Percentiles rank a stretch among this genome's conserved stretches.
Evolutionary conservation across 192 early-diverging fungal genomes (phyloP).

Genomic region (Dissophora globulifera): DNA sequence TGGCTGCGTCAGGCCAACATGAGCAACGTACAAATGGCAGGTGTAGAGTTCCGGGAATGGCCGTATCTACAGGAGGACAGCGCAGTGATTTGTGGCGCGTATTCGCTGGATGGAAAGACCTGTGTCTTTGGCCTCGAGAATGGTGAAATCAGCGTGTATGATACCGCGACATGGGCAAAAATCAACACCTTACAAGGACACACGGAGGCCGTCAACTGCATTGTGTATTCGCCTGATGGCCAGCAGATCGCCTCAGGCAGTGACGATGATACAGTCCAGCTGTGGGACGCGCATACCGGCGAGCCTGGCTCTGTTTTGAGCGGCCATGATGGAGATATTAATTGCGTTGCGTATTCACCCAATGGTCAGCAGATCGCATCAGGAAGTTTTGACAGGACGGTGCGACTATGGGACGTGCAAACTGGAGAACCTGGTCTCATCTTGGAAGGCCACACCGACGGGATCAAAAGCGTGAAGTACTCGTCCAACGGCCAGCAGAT

Average conservation of each 20-base stretch:
- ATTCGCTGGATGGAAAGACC: slow-evolving; percentile 7
- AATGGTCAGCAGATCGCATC: background rate
- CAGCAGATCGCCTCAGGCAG: background rate
- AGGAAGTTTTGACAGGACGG: background rate
- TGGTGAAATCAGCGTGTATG: background rate
- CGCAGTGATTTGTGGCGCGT: background rate
- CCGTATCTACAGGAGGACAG: background rate
- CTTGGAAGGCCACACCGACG: background rate
- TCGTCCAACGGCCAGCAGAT: too few species aligned
- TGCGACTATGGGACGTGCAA: slow-evolving; percentile 1
- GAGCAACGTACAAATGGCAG: slow-evolving; percentile 4
- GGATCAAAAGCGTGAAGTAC: too few species aligned
- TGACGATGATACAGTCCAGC: too few species aligned
- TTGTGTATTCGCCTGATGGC: background rate
- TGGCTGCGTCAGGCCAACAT: background rate
- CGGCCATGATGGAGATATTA: too few species aligned
- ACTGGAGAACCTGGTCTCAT: background rate
- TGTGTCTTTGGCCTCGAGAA: background rate
- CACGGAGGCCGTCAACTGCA: background rate
- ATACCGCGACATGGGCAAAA: background rate
- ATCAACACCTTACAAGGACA: background rate
- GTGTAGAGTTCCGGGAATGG: slow-evolving; percentile 9
- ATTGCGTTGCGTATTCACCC: too few species aligned
- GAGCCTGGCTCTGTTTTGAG: too few species aligned
- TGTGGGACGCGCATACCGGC: too few species aligned